phyloP scores from a whole-genome alignment of 2,329 filamentous ascomycete species.

The Monosporascus ibericus region DNA sequence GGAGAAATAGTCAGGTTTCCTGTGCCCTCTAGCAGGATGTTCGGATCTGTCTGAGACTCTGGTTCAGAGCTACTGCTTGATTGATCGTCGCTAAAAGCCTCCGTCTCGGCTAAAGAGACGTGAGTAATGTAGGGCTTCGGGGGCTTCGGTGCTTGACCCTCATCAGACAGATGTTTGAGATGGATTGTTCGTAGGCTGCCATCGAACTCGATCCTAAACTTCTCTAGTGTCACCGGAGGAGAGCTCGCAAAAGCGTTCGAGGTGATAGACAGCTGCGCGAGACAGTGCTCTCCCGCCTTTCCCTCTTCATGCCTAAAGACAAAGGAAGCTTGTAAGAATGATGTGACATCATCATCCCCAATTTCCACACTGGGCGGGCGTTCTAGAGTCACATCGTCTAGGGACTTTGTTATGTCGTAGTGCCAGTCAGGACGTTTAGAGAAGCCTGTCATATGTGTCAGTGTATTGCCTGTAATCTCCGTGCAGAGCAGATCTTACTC shows the following conservation, averaged over 20 bases:
- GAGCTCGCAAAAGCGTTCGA: constrained; percentile 51
- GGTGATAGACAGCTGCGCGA: constrained; percentile 50
- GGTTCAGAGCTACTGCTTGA: constrained; percentile 19
- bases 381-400: constrained; percentile 41
- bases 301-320: constrained; percentile 52
- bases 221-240: constrained; percentile 44
- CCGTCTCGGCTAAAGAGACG: constrained; percentile 14
- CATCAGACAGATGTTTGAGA: constrained; percentile 36
- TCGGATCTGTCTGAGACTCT: constrained; percentile 20
- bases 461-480: constrained; percentile 1
- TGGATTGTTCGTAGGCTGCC: constrained; percentile 52
- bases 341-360: constrained; percentile 43
- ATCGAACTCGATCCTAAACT: constrained; percentile 48
- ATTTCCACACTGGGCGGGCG: constrained; percentile 45
- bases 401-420: constrained; percentile 53
- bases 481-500: constrained; percentile 34
- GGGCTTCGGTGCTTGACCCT: constrained; percentile 3
- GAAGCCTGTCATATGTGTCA: constrained; percentile 39
- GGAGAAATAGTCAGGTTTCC: constrained; percentile 61
- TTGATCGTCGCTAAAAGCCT: constrained; percentile 22
- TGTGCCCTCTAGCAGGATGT: constrained; percentile 42
- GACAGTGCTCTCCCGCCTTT: constrained; percentile 54
- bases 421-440: constrained; percentile 49
- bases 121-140: constrained; percentile 13
- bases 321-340: constrained; percentile 50